Evolutionary conservation across 73 alveolate species (phyloP).

Genomic region (Paramecium tetraurelia): DNA sequence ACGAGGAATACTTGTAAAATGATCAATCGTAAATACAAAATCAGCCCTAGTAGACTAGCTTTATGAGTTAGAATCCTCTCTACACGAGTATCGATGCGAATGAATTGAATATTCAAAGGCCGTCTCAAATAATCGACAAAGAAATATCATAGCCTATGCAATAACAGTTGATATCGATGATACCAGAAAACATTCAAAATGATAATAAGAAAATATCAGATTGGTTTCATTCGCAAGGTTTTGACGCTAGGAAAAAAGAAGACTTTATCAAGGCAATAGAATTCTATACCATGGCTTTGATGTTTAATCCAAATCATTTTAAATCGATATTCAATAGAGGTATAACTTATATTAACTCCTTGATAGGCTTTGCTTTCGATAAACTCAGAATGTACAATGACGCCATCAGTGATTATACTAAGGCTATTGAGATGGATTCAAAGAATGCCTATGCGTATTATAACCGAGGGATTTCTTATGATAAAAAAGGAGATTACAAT

Average conservation of each 20-base stretch:
- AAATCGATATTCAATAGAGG: conserved; percentile 89
- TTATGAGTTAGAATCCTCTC: conserved; percentile 16
- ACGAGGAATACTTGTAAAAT: conserved; percentile 16
- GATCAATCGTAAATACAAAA: background rate
- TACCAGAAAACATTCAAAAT: background rate
- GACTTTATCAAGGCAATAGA: conserved; percentile 74
- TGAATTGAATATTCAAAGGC: background rate
- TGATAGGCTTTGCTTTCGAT: conserved; percentile 91
- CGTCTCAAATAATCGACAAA: background rate
- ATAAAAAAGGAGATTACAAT: conserved; percentile 91
- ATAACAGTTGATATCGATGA: background rate
- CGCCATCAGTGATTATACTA: conserved; percentile 92
- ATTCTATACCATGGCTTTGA: conserved; percentile 74
- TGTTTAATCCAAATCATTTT: conserved; percentile 81
- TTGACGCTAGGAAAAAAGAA: conserved; percentile 78
- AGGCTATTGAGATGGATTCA: conserved; percentile 92
- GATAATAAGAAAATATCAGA: conserved; percentile 73
- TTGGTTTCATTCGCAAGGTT: conserved; percentile 75
- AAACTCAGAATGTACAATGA: conserved; percentile 90
- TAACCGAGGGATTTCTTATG: conserved; percentile 95
- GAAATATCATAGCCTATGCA: background rate
- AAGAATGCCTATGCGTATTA: conserved; percentile 96
- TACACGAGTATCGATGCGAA: background rate
- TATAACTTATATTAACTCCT: background rate
- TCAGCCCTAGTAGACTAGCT: background rate